Evolutionary conservation across 2,329 filamentous ascomycete genomes (phyloP).

Genomic region (Macroventuria anomochaeta): DNA sequence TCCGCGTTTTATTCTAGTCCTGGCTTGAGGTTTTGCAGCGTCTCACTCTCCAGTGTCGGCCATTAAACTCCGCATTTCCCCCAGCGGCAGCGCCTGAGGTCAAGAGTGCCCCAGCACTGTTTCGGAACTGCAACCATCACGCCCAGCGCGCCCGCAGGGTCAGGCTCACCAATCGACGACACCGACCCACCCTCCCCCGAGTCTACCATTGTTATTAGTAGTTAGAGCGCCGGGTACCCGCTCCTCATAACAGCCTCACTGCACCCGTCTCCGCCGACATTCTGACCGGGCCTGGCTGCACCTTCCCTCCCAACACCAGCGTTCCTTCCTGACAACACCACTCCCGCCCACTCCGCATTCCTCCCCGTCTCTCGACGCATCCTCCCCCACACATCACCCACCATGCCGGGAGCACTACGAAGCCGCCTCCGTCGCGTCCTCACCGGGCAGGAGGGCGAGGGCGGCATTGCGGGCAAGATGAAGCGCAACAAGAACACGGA

Average conservation of each 20-base stretch:
- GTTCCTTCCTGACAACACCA: neutral
- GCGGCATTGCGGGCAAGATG: conserved; percentile 31
- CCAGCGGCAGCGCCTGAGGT: conserved; percentile 12
- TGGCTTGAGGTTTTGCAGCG: conserved; percentile 15
- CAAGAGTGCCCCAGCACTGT: conserved; percentile 12
- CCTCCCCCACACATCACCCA: conserved; percentile 14
- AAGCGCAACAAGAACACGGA: conserved; percentile 39
- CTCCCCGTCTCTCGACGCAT: neutral
- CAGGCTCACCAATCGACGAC: conserved; percentile 8
- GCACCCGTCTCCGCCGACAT: conserved; percentile 23
- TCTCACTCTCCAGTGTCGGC: conserved; percentile 17
- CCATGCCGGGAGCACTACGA: conserved; percentile 54
- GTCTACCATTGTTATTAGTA: conserved; percentile 8
- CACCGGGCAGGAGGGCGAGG: conserved; percentile 41
- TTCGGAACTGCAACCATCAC: conserved; percentile 13
- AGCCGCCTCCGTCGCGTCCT: conserved; percentile 56
- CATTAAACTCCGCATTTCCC: conserved; percentile 16
- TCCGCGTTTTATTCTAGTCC: conserved; percentile 39
- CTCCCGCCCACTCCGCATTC: neutral
- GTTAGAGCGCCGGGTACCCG: conserved; percentile 15
- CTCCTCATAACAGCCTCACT: conserved; percentile 30
- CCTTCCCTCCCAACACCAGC: conserved; percentile 11
- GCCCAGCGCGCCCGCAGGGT: conserved; percentile 10
- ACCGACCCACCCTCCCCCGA: conserved; percentile 20
- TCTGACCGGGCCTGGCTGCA: conserved; percentile 18